Conservation (phyloP, 805 yeast genomes). For the Candida insectorum region DNA sequence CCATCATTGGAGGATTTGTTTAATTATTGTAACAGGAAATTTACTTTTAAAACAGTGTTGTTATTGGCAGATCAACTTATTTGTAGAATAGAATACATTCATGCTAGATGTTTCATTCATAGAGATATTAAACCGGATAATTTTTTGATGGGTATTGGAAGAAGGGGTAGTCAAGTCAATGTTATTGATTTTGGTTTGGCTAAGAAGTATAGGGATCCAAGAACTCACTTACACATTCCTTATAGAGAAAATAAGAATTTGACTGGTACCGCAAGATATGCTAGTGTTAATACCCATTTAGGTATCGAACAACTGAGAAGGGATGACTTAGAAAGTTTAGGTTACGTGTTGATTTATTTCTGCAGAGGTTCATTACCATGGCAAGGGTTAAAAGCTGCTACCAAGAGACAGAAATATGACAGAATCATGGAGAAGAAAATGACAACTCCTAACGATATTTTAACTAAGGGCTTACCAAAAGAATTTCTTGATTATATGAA, state of each 20-base stretch:
- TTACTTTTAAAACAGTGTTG: conserved; percentile 88
- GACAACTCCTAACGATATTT: conserved; percentile 79
- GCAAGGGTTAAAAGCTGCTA: conserved; percentile 97
- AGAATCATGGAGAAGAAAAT: conserved; percentile 93
- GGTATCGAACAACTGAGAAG: conserved; percentile 97
- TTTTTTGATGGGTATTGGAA: conserved; percentile 84
- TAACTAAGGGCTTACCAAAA: conserved; percentile 87
- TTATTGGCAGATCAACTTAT: conserved; percentile 91
- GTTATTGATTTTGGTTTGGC: conserved; percentile 94
- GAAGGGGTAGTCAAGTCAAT: conserved; percentile 92
- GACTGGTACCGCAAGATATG: conserved; percentile 97
- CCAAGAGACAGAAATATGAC: conserved; percentile 95
- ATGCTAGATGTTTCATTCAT: conserved; percentile 88
- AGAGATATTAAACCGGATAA: conserved; percentile 84
- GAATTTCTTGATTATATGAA: conserved; percentile 86
- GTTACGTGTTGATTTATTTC: conserved; percentile 90
- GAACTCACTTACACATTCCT: conserved; percentile 92
- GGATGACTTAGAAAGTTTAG: conserved; percentile 93
- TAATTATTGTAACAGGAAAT: conserved; percentile 92
- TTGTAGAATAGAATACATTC: conserved; percentile 92
- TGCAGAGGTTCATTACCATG: conserved; percentile 96
- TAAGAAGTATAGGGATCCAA: conserved; percentile 89
- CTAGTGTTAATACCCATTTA: conserved; percentile 90
- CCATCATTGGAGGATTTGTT: conserved; percentile 94
- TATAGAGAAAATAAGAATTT: conserved; percentile 94